Conservation (phyloP, 805 yeast species). For the Kodamaea laetipori region DNA sequence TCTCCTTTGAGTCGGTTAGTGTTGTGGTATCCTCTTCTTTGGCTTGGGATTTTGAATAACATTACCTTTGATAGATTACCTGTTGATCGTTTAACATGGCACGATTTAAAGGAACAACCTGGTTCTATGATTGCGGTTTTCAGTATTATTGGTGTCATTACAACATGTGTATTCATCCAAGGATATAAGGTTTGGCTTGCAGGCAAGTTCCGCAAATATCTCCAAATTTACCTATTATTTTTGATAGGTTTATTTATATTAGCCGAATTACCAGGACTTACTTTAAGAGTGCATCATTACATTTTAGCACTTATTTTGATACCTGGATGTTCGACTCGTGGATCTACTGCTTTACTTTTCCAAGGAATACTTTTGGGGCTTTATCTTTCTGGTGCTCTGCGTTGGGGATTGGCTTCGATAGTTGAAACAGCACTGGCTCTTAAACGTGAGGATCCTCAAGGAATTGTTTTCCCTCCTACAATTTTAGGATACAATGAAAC, state of each 20-base stretch:
- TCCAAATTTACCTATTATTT: conserved; percentile 53
- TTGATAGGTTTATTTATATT: conserved; percentile 47
- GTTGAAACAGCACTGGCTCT: conserved; percentile 73
- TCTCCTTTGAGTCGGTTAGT: conserved; percentile 48
- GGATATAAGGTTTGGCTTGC: conserved; percentile 79
- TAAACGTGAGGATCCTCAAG: conserved; percentile 73
- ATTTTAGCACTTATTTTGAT: conserved; percentile 73
- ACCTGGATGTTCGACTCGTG: conserved; percentile 82
- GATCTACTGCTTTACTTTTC: conserved; percentile 66
- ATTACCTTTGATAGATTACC: conserved; percentile 87
- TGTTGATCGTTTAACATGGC: conserved; percentile 74
- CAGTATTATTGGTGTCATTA: conserved; percentile 48
- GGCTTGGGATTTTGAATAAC: conserved; percentile 85
- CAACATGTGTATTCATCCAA: conserved; percentile 63
- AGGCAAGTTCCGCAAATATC: conserved; percentile 63
- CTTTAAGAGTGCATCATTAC: conserved; percentile 76
- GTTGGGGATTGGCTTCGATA: conserved; percentile 94
- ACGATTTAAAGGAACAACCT: conserved; percentile 72
- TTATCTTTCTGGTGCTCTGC: conserved; percentile 76
- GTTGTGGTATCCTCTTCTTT: conserved; percentile 77
- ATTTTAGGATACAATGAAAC: conserved; percentile 35
- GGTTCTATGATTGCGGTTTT: conserved; percentile 72
- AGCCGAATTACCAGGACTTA: conserved; percentile 61
- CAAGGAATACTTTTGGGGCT: conserved; percentile 87
- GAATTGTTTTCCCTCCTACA: conserved; percentile 52